phyloP scores from a whole-genome alignment of 2,329 filamentous ascomycete species.

The Scedosporium boydii region DNA sequence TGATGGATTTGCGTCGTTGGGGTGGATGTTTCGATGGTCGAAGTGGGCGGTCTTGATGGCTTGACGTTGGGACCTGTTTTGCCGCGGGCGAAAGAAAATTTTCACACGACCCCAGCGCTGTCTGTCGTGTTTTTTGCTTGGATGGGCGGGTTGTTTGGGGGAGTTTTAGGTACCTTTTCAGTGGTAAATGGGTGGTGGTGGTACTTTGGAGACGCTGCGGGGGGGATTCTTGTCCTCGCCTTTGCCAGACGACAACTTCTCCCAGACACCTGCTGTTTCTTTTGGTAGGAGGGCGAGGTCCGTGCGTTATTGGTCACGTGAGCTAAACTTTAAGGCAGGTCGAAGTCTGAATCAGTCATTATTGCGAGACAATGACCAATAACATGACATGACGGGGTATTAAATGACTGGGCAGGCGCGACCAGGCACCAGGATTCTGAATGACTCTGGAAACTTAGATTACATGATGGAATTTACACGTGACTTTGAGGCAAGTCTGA shows the following conservation, averaged over 20 bases:
- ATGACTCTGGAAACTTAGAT: not conserved
- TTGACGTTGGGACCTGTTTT: slow-evolving; percentile 6
- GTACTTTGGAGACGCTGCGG: slow-evolving; percentile 4
- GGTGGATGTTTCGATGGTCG: slow-evolving; percentile 8
- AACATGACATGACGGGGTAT: slow-evolving; percentile 1
- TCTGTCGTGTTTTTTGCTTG: not conserved
- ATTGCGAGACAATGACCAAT: not conserved
- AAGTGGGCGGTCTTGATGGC: not conserved
- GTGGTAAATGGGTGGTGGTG: not conserved
- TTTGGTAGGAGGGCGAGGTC: slow-evolving; percentile 1
- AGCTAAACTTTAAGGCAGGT: not conserved
- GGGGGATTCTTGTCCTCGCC: not conserved
- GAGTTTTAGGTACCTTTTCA: not conserved
- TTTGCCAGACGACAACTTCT: slow-evolving; percentile 6
- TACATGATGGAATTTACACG: not conserved
- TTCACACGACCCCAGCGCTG: slow-evolving; percentile 2
- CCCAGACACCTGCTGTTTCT: slow-evolving; percentile 5
- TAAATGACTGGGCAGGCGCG: not conserved
- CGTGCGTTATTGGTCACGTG: slow-evolving; percentile 1
- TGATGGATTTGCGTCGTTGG: slow-evolving; percentile 37
- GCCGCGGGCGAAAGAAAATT: slow-evolving; percentile 7
- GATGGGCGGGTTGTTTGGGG: not conserved
- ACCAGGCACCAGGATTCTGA: not conserved
- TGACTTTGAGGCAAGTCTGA: not conserved
- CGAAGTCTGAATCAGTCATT: not conserved